phyloP scores from a whole-genome alignment of 2,329 filamentous ascomycete genomes.

The Aureobasidium sp. region DNA sequence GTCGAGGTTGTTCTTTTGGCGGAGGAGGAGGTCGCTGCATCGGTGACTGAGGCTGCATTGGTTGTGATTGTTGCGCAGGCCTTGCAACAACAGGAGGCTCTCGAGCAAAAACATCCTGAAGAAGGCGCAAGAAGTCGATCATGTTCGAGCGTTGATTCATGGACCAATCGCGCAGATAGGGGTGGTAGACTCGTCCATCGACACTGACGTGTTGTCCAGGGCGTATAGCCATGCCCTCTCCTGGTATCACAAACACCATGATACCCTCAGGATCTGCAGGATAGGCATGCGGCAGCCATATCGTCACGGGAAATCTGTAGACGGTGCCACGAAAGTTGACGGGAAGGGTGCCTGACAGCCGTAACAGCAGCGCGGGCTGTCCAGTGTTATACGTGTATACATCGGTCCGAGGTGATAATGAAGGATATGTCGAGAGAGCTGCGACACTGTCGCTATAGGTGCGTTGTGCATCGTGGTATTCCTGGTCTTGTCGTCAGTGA shows the following conservation, averaged over 20 bases:
- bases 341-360: slow-evolving; percentile 81
- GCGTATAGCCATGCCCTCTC: slow-evolving; percentile 78
- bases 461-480: slow-evolving; percentile 87
- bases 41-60: slow-evolving; percentile 42
- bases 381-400: slow-evolving; percentile 94
- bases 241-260: slow-evolving; percentile 80
- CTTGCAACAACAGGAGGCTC: slow-evolving; percentile 84
- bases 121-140: slow-evolving; percentile 69
- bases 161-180: slow-evolving; percentile 87
- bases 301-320: slow-evolving; percentile 82
- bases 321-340: slow-evolving; percentile 80
- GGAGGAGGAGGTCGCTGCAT: slow-evolving; percentile 27
- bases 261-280: slow-evolving; percentile 76
- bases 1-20: slow-evolving; percentile 27
- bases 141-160: slow-evolving; percentile 82
- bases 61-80: slow-evolving; percentile 44
- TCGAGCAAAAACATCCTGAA: slow-evolving; percentile 84
- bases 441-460: slow-evolving; percentile 88
- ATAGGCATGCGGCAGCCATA: slow-evolving; percentile 92
- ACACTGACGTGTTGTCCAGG: slow-evolving; percentile 92
- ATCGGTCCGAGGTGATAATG: slow-evolving; percentile 78
- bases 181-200: slow-evolving; percentile 90
- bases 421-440: slow-evolving; percentile 68
- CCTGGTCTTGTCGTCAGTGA: slow-evolving; percentile 46
- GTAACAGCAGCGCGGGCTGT: slow-evolving; percentile 73